phyloP scores from a whole-genome alignment of 108 stramenopile species.

The Nitzschia sp. region DNA sequence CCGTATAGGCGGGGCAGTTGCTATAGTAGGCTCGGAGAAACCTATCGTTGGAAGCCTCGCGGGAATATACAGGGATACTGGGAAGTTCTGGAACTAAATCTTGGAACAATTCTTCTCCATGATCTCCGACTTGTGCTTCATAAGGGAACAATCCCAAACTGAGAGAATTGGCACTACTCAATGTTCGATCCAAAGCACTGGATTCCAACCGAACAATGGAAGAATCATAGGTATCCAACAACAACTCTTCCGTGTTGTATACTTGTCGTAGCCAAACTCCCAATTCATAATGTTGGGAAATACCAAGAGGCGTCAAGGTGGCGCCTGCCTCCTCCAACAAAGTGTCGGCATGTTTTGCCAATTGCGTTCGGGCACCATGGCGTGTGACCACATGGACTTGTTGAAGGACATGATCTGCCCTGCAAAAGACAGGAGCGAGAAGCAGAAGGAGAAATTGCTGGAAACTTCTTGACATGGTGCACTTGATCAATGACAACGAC shows the following conservation, averaged over 20 bases:
- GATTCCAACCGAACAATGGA: slow-evolving; percentile 33
- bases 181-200: slow-evolving; percentile 44
- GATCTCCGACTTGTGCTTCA: slow-evolving; percentile 14
- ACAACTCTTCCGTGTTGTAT: slow-evolving; percentile 14
- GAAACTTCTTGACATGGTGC: no score
- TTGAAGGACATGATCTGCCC: slow-evolving; percentile 11
- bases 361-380: slow-evolving; percentile 38
- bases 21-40: slow-evolving; percentile 39
- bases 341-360: slow-evolving; percentile 30
- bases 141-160: slow-evolving; percentile 42
- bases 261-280: slow-evolving; percentile 36
- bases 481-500: no score
- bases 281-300: slow-evolving; percentile 39
- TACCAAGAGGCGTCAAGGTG: slow-evolving; percentile 40
- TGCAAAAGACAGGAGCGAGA: no score
- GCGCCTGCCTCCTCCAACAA: slow-evolving; percentile 25
- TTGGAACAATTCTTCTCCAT: slow-evolving; percentile 16
- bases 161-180: slow-evolving; percentile 46
- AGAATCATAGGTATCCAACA: slow-evolving; percentile 27
- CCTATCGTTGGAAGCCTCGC: slow-evolving; percentile 32
- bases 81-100: slow-evolving; percentile 14
- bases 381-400: slow-evolving; percentile 55
- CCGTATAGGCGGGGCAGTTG: slow-evolving; percentile 38
- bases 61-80: slow-evolving; percentile 36
- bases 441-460: no score